A percentile compares a stretch with the other conserved stretches of the same genome.
These are phyloP conservation scores for Inga leiocalycina DNA, from an alignment of 306 rosid species.

Conservation along the genomic window DNA sequence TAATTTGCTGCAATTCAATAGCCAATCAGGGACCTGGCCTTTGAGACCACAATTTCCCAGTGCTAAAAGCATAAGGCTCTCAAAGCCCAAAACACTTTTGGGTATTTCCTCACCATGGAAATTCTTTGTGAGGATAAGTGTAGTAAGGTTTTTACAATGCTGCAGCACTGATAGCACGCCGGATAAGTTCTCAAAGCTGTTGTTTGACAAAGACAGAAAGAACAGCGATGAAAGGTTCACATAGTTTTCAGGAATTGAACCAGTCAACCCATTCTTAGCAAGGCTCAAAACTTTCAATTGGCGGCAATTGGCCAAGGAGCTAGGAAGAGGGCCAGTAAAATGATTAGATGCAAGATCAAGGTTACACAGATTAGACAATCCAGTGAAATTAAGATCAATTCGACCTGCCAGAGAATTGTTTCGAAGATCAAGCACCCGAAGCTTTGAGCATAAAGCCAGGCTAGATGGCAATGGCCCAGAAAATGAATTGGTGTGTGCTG, in stretches of 20 bases:
- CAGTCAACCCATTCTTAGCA: slow-evolving; percentile 44
- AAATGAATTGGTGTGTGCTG: slow-evolving; percentile 51
- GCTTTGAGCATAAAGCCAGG: slow-evolving; percentile 52
- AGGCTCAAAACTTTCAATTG: slow-evolving; percentile 46
- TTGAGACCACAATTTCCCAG: slow-evolving; percentile 53
- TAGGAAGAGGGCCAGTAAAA: slow-evolving; percentile 46
- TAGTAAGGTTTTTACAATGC: slow-evolving; percentile 51
- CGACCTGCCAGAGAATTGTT: slow-evolving; percentile 52
- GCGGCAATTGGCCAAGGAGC: slow-evolving; percentile 47
- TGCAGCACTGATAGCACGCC: slow-evolving; percentile 45
- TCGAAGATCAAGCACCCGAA: slow-evolving; percentile 51
- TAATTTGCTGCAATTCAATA: slow-evolving; percentile 41
- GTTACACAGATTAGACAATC: slow-evolving; percentile 43
- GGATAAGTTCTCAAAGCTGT: slow-evolving; percentile 41
- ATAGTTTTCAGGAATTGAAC: slow-evolving; percentile 57
- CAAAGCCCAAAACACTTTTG: slow-evolving; percentile 32
- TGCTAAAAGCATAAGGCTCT: slow-evolving; percentile 44
- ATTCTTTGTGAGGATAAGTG: slow-evolving; percentile 54
- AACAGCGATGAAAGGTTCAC: slow-evolving; percentile 39
- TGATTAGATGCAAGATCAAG: slow-evolving; percentile 56
- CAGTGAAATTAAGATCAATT: slow-evolving; percentile 43
- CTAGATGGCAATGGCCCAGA: slow-evolving; percentile 54
- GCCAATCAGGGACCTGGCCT: slow-evolving; percentile 57
- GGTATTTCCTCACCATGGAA: slow-evolving; percentile 54
- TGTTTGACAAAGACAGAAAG: slow-evolving; percentile 51